Percentiles rank a stretch among this genome's conserved stretches.
Conservation (phyloP, 169 alveolate species). For the Cytauxzoon felis region DNA sequence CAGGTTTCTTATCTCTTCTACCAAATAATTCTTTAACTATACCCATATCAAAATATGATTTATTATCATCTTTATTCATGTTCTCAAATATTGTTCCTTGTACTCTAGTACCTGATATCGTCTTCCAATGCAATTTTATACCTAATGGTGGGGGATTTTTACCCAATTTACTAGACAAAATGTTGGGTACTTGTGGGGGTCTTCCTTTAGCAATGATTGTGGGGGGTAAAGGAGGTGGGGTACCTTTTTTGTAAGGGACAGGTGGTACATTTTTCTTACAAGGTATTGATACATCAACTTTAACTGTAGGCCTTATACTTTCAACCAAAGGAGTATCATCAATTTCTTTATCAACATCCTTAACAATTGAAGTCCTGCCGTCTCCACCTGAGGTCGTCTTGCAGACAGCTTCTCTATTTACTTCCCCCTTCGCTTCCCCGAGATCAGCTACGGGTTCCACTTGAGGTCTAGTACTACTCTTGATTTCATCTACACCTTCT, state of each 20-base stretch:
- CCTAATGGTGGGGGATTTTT: conserved; percentile 53
- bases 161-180: not conserved
- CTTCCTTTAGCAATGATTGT: too few species aligned
- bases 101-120: conserved; percentile 23
- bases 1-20: not conserved
- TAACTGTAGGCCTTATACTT: not conserved
- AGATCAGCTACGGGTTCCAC: too few species aligned
- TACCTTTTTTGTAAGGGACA: not conserved
- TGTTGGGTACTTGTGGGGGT: conserved; percentile 9
- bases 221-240: not conserved
- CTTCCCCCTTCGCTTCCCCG: too few species aligned
- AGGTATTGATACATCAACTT: not conserved
- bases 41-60: conserved; percentile 20
- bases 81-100: conserved; percentile 50
- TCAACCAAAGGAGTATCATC: conserved; percentile 3
- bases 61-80: not conserved
- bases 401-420: too few species aligned
- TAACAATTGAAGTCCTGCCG: too few species aligned
- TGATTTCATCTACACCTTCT: too few species aligned
- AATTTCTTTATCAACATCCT: conserved; percentile 32
- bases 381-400: too few species aligned
- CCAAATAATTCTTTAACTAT: conserved; percentile 35
- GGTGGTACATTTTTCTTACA: conserved; percentile 1
- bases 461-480: too few species aligned
- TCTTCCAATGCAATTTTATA: conserved; percentile 54